Evolutionary conservation across 768 basidiomycete species (phyloP).

Genomic region (Suillus subaureus): DNA sequence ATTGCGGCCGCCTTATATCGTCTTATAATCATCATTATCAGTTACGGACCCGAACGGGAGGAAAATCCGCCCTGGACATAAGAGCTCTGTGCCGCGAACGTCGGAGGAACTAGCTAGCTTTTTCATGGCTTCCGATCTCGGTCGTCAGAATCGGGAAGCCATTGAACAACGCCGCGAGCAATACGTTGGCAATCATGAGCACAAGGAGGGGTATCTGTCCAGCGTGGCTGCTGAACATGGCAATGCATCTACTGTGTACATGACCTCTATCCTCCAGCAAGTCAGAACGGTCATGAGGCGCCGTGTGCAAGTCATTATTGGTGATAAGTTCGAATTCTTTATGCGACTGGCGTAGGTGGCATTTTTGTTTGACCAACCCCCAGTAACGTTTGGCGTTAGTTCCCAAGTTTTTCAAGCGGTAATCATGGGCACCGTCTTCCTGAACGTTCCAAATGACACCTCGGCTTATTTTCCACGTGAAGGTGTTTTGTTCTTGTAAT

Average conservation of each 20-base stretch:
- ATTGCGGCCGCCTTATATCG: not conserved
- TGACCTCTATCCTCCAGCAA: slow-evolving; percentile 50
- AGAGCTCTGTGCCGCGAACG: slow-evolving; percentile 39
- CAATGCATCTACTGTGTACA: slow-evolving; percentile 47
- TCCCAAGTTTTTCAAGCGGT: slow-evolving; percentile 36
- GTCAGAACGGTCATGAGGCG: slow-evolving; percentile 47
- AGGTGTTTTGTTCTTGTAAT: slow-evolving; percentile 79
- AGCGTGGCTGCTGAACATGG: slow-evolving; percentile 54
- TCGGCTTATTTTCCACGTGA: slow-evolving; percentile 54
- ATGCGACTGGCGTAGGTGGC: not conserved
- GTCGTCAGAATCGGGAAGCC: slow-evolving; percentile 45
- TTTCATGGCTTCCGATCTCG: slow-evolving; percentile 44
- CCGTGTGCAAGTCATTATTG: slow-evolving; percentile 48
- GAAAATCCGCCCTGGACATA: slow-evolving; percentile 37
- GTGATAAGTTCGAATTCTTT: slow-evolving; percentile 13
- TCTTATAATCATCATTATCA: not conserved
- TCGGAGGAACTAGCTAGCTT: slow-evolving; percentile 58
- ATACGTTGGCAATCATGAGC: slow-evolving; percentile 47
- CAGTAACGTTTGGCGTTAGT: slow-evolving; percentile 28
- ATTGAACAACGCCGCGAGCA: slow-evolving; percentile 49
- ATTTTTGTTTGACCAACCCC: not conserved
- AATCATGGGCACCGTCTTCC: slow-evolving; percentile 44
- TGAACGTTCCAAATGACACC: slow-evolving; percentile 42
- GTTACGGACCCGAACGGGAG: slow-evolving; percentile 70
- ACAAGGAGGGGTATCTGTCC: slow-evolving; percentile 44